Evolutionary conservation across 768 basidiomycete genomes (phyloP).

Genomic region (Amanita fuliginea): DNA sequence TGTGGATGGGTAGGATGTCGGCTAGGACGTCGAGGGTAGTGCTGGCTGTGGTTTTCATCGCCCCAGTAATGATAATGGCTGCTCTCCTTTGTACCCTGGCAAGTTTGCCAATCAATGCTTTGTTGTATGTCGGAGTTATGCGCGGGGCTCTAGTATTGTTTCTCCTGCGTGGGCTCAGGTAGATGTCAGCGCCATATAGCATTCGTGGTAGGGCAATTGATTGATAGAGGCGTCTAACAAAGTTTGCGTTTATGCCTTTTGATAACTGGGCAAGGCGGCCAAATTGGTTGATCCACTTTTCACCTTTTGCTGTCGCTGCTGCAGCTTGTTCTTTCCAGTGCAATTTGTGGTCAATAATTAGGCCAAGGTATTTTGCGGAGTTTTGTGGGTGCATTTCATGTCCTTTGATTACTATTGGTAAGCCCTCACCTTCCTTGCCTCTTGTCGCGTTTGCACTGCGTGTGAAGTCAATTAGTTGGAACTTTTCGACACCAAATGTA

Average conservation of each 20-base stretch:
- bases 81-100: not conserved
- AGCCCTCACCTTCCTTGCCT: not conserved
- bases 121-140: not conserved
- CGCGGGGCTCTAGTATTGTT: not conserved
- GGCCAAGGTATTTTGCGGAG: not conserved
- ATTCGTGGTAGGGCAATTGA: not conserved
- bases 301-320: not conserved
- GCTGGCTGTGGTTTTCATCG: not conserved
- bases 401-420: not conserved
- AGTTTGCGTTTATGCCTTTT: not conserved
- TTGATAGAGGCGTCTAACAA: not conserved
- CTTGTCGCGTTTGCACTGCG: not conserved
- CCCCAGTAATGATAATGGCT: not conserved
- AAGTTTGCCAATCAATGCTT: not conserved
- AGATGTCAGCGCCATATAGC: not conserved
- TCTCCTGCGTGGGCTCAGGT: not conserved
- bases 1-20: not conserved
- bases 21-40: not conserved
- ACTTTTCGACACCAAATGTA: not conserved
- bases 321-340: not conserved
- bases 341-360: not conserved
- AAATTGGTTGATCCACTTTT: not conserved
- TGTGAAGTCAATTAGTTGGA: not conserved
- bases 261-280: not conserved
- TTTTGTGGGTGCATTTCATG: not conserved